A percentile compares a stretch with the other conserved stretches of the same genome.
These are phyloP conservation scores for Madurella mycetomatis DNA, from an alignment of 2,329 filamentous ascomycete species.

Conservation along the genomic window DNA sequence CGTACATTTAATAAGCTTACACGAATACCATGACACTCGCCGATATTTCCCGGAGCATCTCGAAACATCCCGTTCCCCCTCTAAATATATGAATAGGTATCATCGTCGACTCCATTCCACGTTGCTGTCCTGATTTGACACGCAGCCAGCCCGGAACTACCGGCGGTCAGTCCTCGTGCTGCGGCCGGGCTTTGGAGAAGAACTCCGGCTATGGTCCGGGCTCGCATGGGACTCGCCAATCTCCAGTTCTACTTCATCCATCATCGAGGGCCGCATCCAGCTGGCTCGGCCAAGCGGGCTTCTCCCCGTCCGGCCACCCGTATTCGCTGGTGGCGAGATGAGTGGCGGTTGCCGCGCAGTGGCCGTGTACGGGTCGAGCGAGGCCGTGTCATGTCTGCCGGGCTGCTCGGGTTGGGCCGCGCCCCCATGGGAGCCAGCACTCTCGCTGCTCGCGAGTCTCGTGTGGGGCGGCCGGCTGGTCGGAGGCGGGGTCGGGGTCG, in stretches of 20 bases:
- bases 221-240: slow-evolving; percentile 24
- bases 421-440: slow-evolving; percentile 16
- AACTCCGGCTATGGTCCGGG: background rate
- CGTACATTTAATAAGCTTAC: background rate
- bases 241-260: slow-evolving; percentile 31
- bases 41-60: background rate
- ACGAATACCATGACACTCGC: background rate
- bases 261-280: slow-evolving; percentile 29
- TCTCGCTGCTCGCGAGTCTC: slow-evolving; percentile 27
- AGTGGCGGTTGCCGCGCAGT: slow-evolving; percentile 20
- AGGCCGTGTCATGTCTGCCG: slow-evolving; percentile 7
- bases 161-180: slow-evolving; percentile 7
- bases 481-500: background rate
- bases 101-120: no score
- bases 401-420: slow-evolving; percentile 11
- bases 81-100: no score
- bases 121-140: no score
- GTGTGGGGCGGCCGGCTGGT: background rate
- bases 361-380: slow-evolving; percentile 8
- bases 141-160: slow-evolving; percentile 4
- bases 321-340: slow-evolving; percentile 21
- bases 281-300: slow-evolving; percentile 38
- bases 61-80: background rate
- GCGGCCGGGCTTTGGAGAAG: background rate
- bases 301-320: slow-evolving; percentile 28